These are phyloP conservation scores for Trifolium pratense DNA, from an alignment of 306 rosid genomes.

Conservation along the genomic window DNA sequence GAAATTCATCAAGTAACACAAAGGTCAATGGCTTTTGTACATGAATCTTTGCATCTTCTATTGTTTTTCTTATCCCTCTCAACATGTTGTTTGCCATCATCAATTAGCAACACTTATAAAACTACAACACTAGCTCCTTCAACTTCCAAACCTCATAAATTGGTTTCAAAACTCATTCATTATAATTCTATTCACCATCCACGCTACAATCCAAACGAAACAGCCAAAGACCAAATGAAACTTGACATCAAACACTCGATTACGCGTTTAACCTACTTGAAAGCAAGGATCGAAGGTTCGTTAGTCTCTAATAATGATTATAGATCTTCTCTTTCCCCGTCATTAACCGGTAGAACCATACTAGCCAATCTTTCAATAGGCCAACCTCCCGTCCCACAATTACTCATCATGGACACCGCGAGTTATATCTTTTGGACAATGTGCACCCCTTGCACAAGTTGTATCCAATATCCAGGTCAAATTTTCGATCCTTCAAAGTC, in stretches of 20 bases:
- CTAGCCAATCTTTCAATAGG: constrained; percentile 56
- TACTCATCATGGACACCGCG: constrained; percentile 50
- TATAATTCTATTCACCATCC: constrained; percentile 42
- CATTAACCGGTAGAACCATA: not conserved
- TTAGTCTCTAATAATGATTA: constrained; percentile 5
- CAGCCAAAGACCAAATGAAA: constrained; percentile 36
- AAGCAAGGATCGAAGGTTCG: constrained; percentile 34
- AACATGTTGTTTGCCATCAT: too few species aligned
- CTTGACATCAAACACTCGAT: constrained; percentile 36
- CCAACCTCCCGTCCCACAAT: constrained; percentile 52
- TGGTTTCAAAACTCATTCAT: constrained; percentile 46
- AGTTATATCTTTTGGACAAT: constrained; percentile 51
- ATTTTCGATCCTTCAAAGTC: constrained; percentile 54
- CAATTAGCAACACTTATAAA: not conserved
- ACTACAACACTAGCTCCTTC: too few species aligned
- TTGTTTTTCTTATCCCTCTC: too few species aligned
- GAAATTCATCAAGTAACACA: too few species aligned
- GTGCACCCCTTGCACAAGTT: constrained; percentile 56
- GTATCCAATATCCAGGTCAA: constrained; percentile 9
- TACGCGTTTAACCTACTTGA: constrained; percentile 40
- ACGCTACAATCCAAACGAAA: constrained; percentile 37
- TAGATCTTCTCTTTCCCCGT: constrained; percentile 1
- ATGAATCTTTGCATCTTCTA: too few species aligned
- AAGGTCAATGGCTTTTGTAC: too few species aligned
- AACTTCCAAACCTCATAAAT: constrained; percentile 12